A percentile compares a stretch with the other conserved stretches of the same genome.
Evolutionary conservation across 495 filamentous ascomycete genomes (phyloP).

Genomic region (Penicillium psychrofluorescens): DNA sequence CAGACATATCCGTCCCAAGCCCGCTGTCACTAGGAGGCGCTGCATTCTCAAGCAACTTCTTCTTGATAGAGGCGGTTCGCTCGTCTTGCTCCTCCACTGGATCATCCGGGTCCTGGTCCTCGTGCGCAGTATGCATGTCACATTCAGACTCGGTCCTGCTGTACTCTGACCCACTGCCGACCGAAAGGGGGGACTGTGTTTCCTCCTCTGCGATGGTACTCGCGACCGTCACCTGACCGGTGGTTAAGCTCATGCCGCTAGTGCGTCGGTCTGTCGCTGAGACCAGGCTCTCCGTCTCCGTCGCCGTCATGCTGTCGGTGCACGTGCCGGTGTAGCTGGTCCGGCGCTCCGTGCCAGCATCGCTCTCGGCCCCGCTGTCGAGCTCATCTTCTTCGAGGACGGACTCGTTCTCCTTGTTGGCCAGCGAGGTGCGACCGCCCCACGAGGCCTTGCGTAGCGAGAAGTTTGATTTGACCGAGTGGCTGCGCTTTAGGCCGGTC

Average conservation of each 20-base stretch:
- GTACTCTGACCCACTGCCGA: neutral
- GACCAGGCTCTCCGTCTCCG: conserved; percentile 40
- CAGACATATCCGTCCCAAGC: conserved; percentile 35
- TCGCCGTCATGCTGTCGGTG: conserved; percentile 41
- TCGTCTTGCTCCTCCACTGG: conserved; percentile 7
- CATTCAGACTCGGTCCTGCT: conserved; percentile 7
- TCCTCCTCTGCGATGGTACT: conserved; percentile 8
- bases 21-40: conserved; percentile 35
- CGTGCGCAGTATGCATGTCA: conserved; percentile 10
- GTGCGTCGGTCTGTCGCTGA: conserved; percentile 38
- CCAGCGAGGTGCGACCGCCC: conserved; percentile 45
- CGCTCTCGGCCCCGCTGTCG: conserved; percentile 36
- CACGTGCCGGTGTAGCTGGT: conserved; percentile 45
- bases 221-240: conserved; percentile 20
- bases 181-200: conserved; percentile 1
- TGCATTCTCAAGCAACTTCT: conserved; percentile 11
- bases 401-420: conserved; percentile 57
- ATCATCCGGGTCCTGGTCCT: conserved; percentile 8
- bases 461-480: conserved; percentile 61
- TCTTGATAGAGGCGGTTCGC: too few species aligned
- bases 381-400: conserved; percentile 48
- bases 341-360: conserved; percentile 46
- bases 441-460: conserved; percentile 67
- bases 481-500: conserved; percentile 55
- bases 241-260: conserved; percentile 42